Percentiles rank a stretch among this genome's conserved stretches.
Evolutionary conservation across 176 grass and related monocot species (phyloP).

Genomic region (Ensete ventricosum): DNA sequence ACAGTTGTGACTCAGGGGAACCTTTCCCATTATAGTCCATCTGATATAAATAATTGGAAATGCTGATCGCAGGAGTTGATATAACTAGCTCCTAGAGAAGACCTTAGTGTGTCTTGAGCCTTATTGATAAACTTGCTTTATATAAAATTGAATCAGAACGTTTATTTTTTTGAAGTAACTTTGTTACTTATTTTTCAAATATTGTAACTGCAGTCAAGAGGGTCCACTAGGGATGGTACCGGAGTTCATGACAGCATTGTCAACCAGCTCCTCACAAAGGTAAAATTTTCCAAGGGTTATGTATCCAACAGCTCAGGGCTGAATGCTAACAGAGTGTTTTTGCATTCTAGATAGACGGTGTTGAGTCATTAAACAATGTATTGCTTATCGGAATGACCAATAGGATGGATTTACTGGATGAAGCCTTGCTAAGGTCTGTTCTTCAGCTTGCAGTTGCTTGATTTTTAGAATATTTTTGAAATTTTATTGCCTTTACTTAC

Average conservation of each 20-base stretch:
- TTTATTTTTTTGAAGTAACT: not conserved
- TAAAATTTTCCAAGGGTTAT: slow-evolving; percentile 3
- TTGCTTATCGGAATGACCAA: slow-evolving; percentile 99
- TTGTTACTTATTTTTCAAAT: not conserved
- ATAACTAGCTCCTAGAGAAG: not conserved
- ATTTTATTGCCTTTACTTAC: not conserved
- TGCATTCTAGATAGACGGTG: slow-evolving; percentile 83
- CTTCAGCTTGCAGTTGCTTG: not conserved
- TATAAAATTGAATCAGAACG: not conserved
- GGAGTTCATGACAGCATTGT: slow-evolving; percentile 96
- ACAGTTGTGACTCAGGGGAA: not conserved
- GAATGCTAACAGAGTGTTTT: slow-evolving; percentile 23
- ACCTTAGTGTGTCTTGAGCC: not conserved
- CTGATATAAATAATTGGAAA: not conserved
- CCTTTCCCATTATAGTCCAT: not conserved
- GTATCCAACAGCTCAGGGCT: not conserved
- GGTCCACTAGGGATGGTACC: slow-evolving; percentile 89
- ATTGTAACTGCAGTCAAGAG: slow-evolving; percentile 59
- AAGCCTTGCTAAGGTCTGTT: slow-evolving; percentile 77
- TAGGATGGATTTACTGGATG: slow-evolving; percentile 94
- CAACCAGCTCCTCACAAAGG: slow-evolving; percentile 97
- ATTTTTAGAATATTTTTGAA: not conserved
- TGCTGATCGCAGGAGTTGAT: not conserved
- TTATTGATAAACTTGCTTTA: not conserved
- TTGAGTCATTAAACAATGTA: slow-evolving; percentile 92